These are phyloP conservation scores for Chlorella sp. DNA, from an alignment of 139 green algal species.

Conservation along the genomic window DNA sequence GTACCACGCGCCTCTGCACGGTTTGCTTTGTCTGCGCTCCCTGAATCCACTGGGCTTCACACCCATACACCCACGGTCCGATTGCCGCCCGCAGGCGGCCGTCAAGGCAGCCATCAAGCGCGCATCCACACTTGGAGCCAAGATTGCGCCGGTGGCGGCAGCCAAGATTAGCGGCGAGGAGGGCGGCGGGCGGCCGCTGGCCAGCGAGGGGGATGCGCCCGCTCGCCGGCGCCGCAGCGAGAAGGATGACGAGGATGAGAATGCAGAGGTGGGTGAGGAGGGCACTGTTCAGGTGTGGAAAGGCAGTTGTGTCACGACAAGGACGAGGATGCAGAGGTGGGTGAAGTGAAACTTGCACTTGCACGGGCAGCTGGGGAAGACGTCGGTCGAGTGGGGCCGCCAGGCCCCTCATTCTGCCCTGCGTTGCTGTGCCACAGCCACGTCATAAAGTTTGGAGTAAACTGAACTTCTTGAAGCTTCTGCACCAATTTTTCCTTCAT, in stretches of 20 bases:
- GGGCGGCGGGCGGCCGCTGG: conserved; percentile 23
- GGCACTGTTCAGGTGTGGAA: too few species aligned
- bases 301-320: too few species aligned
- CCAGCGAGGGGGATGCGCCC: conserved; percentile 25
- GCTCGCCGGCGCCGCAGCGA: background rate
- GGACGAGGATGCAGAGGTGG: conserved; percentile 68
- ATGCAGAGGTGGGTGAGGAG: conserved; percentile 44
- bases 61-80: too few species aligned
- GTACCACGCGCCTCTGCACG: too few species aligned
- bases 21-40: too few species aligned
- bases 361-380: background rate
- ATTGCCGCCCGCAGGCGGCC: conserved; percentile 21
- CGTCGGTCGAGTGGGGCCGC: too few species aligned
- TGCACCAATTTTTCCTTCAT: too few species aligned
- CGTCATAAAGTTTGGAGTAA: too few species aligned
- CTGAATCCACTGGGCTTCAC: too few species aligned
- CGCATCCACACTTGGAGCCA: conserved; percentile 19
- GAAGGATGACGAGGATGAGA: conserved; percentile 78
- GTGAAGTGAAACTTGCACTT: background rate
- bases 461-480: too few species aligned
- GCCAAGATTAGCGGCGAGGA: conserved; percentile 44
- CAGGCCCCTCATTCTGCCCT: too few species aligned
- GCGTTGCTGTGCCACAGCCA: too few species aligned
- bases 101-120: conserved; percentile 56
- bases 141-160: conserved; percentile 12